Base-by-base conservation (phyloP, 176 grass and related monocot species). In the Melocanna baccifera region DNA sequence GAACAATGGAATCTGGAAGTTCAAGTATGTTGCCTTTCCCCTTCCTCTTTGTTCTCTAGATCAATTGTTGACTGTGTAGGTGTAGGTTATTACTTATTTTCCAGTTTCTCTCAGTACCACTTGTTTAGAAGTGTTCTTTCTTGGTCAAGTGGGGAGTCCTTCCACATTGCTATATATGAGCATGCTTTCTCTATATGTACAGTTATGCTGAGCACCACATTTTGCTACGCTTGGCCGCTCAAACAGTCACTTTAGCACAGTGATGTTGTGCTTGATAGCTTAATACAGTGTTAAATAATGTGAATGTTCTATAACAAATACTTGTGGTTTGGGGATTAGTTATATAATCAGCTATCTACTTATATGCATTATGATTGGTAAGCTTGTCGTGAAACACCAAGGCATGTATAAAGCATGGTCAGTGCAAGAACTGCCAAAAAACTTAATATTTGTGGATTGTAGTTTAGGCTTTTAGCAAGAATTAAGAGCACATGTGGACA, bases 1-100 rank as follows among this genome's bases (percentile, higher is more conserved):
- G 84, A 87, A 69, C 91, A 99, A 84, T 90, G 91, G 88, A 92
- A 90, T 79, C 59, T 99, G 29, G 91, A 99, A 78, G 66, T 93
- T 83, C 89, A 92, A 77, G 96, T 96, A 91, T 73, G 89, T 84
- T 79, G 39, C 82, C 22, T 78, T 79, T 73, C 66, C 62, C 7
- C 32, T 79, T 77, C 15, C 68, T 42, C 59, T 79, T 65, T 81
- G 19, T 74, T 76, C 10, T 89, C 22, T 73, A 10, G 22, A 26
- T 65, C 61, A 67, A 20, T 61, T 55, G 75, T 53, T 59, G 20
- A 48, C 19, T 13, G 2, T 70, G 28, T 45, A 55, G 28, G 48
- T 69, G n/a, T 77, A 22, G 30, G 29, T 41, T 62, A 62, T 45
- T 85, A 69, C 53, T 77, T 20, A 9, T 58, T 77, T 76, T 77